phyloP scores from a whole-genome alignment of 2,329 filamentous ascomycete species.

The Monosporascus sp. region DNA sequence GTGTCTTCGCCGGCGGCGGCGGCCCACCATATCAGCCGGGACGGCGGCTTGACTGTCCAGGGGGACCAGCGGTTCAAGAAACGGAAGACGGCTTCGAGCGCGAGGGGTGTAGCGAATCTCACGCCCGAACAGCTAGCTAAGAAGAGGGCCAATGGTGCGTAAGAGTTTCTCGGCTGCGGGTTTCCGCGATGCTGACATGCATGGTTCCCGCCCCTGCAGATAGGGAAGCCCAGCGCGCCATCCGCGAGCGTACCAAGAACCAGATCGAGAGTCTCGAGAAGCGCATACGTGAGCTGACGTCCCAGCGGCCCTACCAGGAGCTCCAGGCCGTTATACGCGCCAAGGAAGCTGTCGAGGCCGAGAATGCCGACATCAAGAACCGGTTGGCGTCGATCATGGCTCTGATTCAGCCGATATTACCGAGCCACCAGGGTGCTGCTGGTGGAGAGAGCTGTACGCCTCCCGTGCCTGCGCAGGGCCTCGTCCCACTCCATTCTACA shows the following conservation, averaged over 20 bases:
- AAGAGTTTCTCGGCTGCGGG: no score
- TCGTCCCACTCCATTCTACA: constrained; percentile 14
- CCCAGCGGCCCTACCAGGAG: constrained; percentile 77
- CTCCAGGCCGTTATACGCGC: constrained; percentile 69
- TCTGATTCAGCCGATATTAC: constrained; percentile 56
- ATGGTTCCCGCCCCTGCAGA: constrained; percentile 42
- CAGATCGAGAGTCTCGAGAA: constrained; percentile 72
- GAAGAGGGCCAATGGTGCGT: constrained; percentile 53
- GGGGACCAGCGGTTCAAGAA: constrained; percentile 35
- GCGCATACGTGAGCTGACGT: constrained; percentile 69
- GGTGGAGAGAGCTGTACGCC: background rate
- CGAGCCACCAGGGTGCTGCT: constrained; percentile 14
- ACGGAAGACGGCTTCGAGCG: constrained; percentile 39
- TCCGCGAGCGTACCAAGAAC: constrained; percentile 74
- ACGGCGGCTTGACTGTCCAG: constrained; percentile 6
- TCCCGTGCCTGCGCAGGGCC: constrained; percentile 8
- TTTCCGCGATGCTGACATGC: constrained; percentile 7
- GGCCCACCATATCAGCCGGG: background rate
- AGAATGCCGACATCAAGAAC: constrained; percentile 73
- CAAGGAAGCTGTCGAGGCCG: constrained; percentile 71
- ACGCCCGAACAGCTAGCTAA: constrained; percentile 72
- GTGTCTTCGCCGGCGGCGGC: constrained; percentile 8
- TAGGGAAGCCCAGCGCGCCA: constrained; percentile 79
- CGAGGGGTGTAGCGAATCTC: constrained; percentile 54
- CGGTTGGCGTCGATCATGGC: constrained; percentile 61